Base-by-base conservation (phyloP, 495 filamentous ascomycete genomes). In the Neurospora hispaniola region DNA sequence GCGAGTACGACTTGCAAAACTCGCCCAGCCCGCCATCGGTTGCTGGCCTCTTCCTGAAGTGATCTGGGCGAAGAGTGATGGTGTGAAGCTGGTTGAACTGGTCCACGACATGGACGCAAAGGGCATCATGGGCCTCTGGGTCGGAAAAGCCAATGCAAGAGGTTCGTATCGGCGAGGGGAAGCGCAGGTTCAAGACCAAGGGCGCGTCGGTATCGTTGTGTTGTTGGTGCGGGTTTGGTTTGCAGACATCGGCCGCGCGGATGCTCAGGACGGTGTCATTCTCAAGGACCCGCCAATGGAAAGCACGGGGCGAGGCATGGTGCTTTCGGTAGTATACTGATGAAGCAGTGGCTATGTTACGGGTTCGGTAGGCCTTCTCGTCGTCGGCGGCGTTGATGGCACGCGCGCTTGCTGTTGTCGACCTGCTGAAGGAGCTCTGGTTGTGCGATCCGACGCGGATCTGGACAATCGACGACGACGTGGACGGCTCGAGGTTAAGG, bases 271-370 rank as follows among this genome's bases (percentile, higher is more conserved):
- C 85, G 76, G 88, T 92, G 77, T 89, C 89, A 76, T 91, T 89
- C 78, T 96, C 90, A 74, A 98, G 82, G 23, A 99, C 86, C 71
- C 96, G 86, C 95, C 96, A 99, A 31, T 97, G 86, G 76, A 98
- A 94, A 78, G 87, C 91, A 75, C 92, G 89, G 68, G 96, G 96
- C 72, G 91, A 92, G 71, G 84, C 82, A 72, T 89, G 88, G 75
- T 90, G 86, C 77, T 88, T 88, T 71, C 95, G 88, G 81, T 97
- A 93, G 86, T 93, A 96, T 48, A 98, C 87, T 1, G 93, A 91
- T 27, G 92, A 92, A 40, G 94, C 88, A 4, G 86, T 92, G 27
- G 96, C 93, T 69, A 97, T 85, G 77, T 91, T 87, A 40, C 85
- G 86, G 75, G 86, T 82, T 59, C 90, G 86, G 79, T 96, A 97